These are phyloP conservation scores for Ogataea trehalophila DNA, from an alignment of 805 yeast species.

Conservation along the genomic window DNA sequence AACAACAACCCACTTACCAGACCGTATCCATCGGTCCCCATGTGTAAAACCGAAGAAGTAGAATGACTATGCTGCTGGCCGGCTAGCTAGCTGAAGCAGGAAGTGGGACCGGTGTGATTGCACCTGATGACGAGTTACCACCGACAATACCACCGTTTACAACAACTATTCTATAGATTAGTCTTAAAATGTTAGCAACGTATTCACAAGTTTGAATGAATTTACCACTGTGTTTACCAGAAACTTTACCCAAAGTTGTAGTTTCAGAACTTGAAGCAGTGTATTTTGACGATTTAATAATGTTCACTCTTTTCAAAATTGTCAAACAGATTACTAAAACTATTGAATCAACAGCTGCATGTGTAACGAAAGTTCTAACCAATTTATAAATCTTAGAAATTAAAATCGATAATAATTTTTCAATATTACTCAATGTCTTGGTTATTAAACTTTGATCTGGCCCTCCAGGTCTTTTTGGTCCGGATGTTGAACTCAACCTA, in stretches of 20 bases:
- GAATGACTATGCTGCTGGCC: neutral
- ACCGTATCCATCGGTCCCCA: neutral
- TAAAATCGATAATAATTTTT: conserved; percentile 5
- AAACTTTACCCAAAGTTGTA: neutral
- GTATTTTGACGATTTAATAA: neutral
- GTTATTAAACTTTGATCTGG: neutral
- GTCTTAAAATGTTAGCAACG: neutral
- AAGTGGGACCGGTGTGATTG: neutral
- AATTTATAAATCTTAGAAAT: conserved; percentile 8
- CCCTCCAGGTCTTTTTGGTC: neutral
- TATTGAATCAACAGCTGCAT: conserved; percentile 20
- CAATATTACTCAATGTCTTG: conserved; percentile 2
- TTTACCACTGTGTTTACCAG: neutral
- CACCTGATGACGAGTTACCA: neutral
- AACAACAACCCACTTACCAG: neutral
- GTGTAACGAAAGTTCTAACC: conserved; percentile 12
- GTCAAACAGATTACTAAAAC: conserved; percentile 12
- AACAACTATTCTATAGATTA: neutral
- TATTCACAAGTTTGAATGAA: conserved; percentile 2
- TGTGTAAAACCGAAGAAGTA: neutral
- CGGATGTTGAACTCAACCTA: neutral
- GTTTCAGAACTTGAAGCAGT: neutral
- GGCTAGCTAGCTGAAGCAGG: neutral
- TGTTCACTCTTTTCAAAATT: conserved; percentile 10
- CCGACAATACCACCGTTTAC: neutral